Conservation (phyloP, 352 stramenopile species). For the Pythium insidiosum region DNA sequence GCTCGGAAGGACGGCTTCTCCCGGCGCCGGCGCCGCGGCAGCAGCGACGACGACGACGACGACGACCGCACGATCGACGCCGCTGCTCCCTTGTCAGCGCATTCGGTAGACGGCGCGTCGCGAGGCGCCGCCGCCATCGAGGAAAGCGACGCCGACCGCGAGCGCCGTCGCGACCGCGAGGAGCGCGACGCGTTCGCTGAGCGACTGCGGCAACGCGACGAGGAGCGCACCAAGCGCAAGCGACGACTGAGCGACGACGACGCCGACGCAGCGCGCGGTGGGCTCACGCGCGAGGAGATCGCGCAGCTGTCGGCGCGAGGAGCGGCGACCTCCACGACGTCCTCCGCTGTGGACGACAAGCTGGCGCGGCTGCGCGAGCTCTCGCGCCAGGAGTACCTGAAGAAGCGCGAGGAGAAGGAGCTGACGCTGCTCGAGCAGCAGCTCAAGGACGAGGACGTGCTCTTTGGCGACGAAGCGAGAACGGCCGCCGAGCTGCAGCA, state of each 20-base stretch:
- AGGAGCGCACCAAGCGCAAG: conserved; percentile 60
- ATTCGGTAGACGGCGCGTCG: too few relatives aligned
- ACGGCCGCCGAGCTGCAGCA: conserved; percentile 80
- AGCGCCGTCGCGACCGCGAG: conserved; percentile 43
- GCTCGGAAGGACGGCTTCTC: conserved; percentile 17
- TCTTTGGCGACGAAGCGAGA: conserved; percentile 74
- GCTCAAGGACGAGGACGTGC: conserved; percentile 65
- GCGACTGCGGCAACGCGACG: conserved; percentile 63
- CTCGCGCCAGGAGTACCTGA: conserved; percentile 94
- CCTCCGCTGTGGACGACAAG: conserved; percentile 36
- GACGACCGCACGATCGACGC: conserved; percentile 11
- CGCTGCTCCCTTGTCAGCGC: conserved; percentile 17
- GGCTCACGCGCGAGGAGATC: conserved; percentile 74
- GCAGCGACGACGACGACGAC: conserved; percentile 3
- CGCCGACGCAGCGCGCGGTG: conserved; percentile 6
- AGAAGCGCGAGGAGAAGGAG: conserved; percentile 97
- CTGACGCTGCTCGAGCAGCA: conserved; percentile 89
- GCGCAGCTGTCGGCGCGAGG: conserved; percentile 74
- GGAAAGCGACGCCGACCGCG: conserved; percentile 33
- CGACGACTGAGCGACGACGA: conserved; percentile 25
- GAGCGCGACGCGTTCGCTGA: conserved; percentile 83
- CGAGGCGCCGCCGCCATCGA: too few relatives aligned
- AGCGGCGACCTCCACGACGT: conserved; percentile 20
- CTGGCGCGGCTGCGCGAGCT: conserved; percentile 83
- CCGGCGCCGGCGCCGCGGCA: conserved; percentile 10